phyloP scores from a whole-genome alignment of 163 green algal species.

The Prototheca wickerhamii region DNA sequence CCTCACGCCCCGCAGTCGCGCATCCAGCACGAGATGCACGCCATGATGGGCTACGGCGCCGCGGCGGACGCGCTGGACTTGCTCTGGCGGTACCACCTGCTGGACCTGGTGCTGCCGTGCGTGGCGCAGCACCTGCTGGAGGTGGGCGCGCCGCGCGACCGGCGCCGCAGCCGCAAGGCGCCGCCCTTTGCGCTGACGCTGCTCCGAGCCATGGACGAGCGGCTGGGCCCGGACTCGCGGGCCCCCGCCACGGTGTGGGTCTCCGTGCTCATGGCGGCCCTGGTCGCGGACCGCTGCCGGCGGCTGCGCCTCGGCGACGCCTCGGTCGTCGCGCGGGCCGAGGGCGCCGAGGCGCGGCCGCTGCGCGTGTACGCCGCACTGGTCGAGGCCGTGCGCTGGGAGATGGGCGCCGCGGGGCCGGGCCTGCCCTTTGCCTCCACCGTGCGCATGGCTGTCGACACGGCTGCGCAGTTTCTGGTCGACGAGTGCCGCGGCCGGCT shows the following conservation, averaged over 20 bases:
- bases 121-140: conserved; percentile 4
- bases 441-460: too few species aligned
- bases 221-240: conserved; percentile 7
- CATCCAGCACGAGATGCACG: conserved; percentile 38
- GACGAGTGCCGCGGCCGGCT: too few species aligned
- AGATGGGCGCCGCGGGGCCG: too few species aligned
- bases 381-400: too few species aligned
- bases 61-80: conserved; percentile 29
- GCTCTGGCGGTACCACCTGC: conserved; percentile 37
- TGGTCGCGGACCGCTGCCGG: conserved; percentile 18
- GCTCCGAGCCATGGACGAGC: conserved; percentile 22
- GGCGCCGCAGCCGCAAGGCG: not conserved
- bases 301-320: not conserved
- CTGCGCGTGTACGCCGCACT: too few species aligned
- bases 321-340: not conserved
- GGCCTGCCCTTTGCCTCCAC: too few species aligned
- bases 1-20: conserved; percentile 27
- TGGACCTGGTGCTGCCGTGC: conserved; percentile 44
- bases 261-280: conserved; percentile 21
- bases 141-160: not conserved
- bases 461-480: too few species aligned
- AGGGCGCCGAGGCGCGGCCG: not conserved
- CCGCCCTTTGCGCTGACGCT: conserved; percentile 10
- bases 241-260: conserved; percentile 17
- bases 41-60: conserved; percentile 42